Evolutionary conservation across 805 yeast genomes (phyloP), one percentile per base, ranked within the genome.

Genomic region (Yarrowia bubula): DNA sequence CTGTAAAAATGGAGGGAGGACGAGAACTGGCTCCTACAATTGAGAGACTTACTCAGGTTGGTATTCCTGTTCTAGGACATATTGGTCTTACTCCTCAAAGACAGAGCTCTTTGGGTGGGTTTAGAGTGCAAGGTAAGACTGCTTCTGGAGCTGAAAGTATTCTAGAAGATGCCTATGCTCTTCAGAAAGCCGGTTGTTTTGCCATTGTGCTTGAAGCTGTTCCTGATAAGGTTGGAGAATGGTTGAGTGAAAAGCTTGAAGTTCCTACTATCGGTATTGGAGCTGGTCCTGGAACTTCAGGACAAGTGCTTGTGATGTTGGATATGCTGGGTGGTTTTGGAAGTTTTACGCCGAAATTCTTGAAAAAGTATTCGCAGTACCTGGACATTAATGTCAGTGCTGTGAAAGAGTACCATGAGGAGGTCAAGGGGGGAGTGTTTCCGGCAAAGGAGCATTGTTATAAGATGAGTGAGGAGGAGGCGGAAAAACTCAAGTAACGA

Each of bases 241-340:
- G 79, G 65, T 84, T 95, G 33, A 89, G 97, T 0, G 73, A 79
- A 1, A 77, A 78, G 13, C 73, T 92, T 37, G 60, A 73, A 1
- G 79, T 93, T 0, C 98, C 98, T 0, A 89, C 96, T 0, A 92
- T 93, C 69, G 99, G 99, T 3, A 93, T 93, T 57, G 99, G 99
- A 4, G 97, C 98, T 0, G 98, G 99, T 0, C 83, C 85, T 22
- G 77, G 77, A 8, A 87, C 93, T 8, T 84, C 89, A 39, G 98
- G 97, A 0, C 98, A 95, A 75, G 97, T 93, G 1, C 80, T 93
- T 42, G 99, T 93, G 0, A 86, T 89, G 74, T 84, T 90, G 4
- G 99, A 93, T 73, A 71, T 90, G 76, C 77, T 93, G 37, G 97
- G 97, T 9, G 78, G 76, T 1, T 78, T 79, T 58, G 84, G 85